phyloP scores from a whole-genome alignment of 345 rosid genomes.

The Noccaea caerulescens region DNA sequence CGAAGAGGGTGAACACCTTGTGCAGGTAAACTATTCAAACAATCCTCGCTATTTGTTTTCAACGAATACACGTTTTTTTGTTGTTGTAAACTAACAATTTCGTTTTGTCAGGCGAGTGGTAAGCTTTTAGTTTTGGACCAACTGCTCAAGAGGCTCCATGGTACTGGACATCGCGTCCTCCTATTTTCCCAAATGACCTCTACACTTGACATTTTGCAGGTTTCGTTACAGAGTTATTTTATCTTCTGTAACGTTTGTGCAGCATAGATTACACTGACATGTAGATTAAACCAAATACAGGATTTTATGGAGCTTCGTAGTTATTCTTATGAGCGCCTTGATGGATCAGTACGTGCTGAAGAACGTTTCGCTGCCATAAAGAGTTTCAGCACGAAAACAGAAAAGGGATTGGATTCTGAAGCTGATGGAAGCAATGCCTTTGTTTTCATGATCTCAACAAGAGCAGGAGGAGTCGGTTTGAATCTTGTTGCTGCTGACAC shows the following conservation, averaged over 20 bases:
- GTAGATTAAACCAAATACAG: slow-evolving; percentile 44
- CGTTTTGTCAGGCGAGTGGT: slow-evolving; percentile 69
- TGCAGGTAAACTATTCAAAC: slow-evolving; percentile 59
- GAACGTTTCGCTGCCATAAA: slow-evolving; percentile 93
- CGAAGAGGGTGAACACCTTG: slow-evolving; percentile 92
- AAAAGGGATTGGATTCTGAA: slow-evolving; percentile 45
- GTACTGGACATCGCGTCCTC: slow-evolving; percentile 79
- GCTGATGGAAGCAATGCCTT: slow-evolving; percentile 58
- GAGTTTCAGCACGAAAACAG: slow-evolving; percentile 61
- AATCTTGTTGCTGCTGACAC: slow-evolving; percentile 95
- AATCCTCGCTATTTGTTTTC: background rate
- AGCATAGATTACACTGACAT: slow-evolving; percentile 14
- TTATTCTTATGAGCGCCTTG: slow-evolving; percentile 93
- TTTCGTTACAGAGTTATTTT: slow-evolving; percentile 18
- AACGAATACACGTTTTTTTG: background rate
- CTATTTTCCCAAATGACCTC: slow-evolving; percentile 92
- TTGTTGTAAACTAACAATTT: slow-evolving; percentile 7
- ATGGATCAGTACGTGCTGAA: slow-evolving; percentile 93
- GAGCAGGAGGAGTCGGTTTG: slow-evolving; percentile 97
- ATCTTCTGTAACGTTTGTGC: background rate
- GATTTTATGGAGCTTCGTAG: slow-evolving; percentile 83
- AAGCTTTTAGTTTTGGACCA: slow-evolving; percentile 78
- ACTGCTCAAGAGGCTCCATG: slow-evolving; percentile 64
- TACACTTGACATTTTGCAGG: slow-evolving; percentile 93
- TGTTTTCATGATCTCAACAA: slow-evolving; percentile 87